phyloP scores from a whole-genome alignment of 2,329 filamentous ascomycete genomes.

The Pezicula rhizophila region DNA sequence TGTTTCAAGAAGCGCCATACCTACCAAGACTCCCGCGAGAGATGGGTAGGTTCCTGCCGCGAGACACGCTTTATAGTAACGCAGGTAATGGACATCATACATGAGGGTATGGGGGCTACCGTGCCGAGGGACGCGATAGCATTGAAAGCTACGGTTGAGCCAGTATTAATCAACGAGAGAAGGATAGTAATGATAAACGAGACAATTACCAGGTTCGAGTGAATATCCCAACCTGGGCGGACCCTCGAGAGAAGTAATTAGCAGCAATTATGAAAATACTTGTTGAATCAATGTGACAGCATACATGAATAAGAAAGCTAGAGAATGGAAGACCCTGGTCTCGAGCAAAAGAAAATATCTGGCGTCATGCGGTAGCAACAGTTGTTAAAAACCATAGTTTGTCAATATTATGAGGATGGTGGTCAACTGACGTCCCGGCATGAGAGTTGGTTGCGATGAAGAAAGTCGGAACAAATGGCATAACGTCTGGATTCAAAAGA shows the following conservation, averaged over 20 bases:
- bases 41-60: slow-evolving; percentile 30
- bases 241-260: slow-evolving; percentile 18
- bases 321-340: slow-evolving; percentile 36
- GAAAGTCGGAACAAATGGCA: slow-evolving; percentile 46
- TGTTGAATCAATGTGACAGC: background rate
- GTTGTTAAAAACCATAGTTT: slow-evolving; percentile 31
- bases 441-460: slow-evolving; percentile 34
- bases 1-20: slow-evolving; percentile 34
- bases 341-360: slow-evolving; percentile 35
- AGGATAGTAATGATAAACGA: slow-evolving; percentile 10
- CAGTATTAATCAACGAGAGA: slow-evolving; percentile 32
- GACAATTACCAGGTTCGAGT: slow-evolving; percentile 29
- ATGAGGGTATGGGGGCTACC: slow-evolving; percentile 41
- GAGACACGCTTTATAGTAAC: slow-evolving; percentile 35
- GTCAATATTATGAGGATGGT: slow-evolving; percentile 31
- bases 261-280: background rate
- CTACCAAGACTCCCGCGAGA: slow-evolving; percentile 35
- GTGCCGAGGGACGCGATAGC: slow-evolving; percentile 44
- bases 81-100: slow-evolving; percentile 36
- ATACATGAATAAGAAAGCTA: slow-evolving; percentile 30
- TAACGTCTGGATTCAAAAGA: slow-evolving; percentile 34
- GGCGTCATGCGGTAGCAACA: slow-evolving; percentile 28
- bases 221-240: slow-evolving; percentile 31
- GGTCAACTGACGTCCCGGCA: slow-evolving; percentile 37
- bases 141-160: slow-evolving; percentile 43